Percentiles rank a stretch among this genome's conserved stretches.
phyloP scores from a whole-genome alignment of 306 rosid species.

The Sindora glabra region DNA sequence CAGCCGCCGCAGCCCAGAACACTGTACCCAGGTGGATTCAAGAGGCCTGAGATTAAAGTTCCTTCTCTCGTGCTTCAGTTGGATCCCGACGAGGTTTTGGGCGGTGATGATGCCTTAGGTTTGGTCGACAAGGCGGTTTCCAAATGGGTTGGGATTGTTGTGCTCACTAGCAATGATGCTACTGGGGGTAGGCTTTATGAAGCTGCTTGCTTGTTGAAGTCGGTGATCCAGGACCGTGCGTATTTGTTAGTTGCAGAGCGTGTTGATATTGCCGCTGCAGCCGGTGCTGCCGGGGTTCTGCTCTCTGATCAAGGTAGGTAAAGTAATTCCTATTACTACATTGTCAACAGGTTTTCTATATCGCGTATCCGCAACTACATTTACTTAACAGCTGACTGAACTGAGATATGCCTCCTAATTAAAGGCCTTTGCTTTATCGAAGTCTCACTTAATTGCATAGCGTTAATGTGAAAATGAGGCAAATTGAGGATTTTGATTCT shows the following conservation, averaged over 20 bases:
- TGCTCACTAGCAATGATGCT: conserved; percentile 43
- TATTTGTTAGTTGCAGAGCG: conserved; percentile 76
- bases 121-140: conserved; percentile 60
- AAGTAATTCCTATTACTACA: neutral
- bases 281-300: conserved; percentile 64
- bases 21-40: conserved; percentile 78
- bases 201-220: conserved; percentile 78
- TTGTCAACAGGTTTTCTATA: neutral
- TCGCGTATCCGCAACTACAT: neutral
- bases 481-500: neutral
- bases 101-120: conserved; percentile 22
- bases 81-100: conserved; percentile 43
- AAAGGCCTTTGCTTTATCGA: neutral
- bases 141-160: conserved; percentile 57
- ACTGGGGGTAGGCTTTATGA: conserved; percentile 65
- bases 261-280: conserved; percentile 87
- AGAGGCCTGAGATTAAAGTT: conserved; percentile 65
- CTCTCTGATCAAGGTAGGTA: conserved; percentile 82
- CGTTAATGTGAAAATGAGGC: neutral
- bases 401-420: neutral
- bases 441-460: neutral
- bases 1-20: conserved; percentile 39
- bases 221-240: conserved; percentile 60
- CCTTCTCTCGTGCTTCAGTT: conserved; percentile 60
- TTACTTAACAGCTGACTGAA: too few species aligned